Evolutionary conservation across 2,329 filamentous ascomycete genomes (phyloP).

Genomic region (Sarocladiaceae sp.): DNA sequence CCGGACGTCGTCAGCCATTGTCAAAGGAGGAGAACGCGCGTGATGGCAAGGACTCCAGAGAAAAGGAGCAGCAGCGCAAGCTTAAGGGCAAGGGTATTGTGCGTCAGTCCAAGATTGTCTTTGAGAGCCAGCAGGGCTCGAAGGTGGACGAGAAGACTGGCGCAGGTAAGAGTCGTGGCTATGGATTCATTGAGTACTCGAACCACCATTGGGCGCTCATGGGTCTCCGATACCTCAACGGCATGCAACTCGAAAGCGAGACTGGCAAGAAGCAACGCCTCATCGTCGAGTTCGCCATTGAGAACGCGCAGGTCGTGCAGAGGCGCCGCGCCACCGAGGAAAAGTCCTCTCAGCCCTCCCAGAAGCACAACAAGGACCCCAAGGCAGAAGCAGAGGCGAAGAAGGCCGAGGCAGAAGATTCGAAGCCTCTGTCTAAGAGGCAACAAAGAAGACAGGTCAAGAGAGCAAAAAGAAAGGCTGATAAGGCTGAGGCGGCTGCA

Average conservation of each 20-base stretch:
- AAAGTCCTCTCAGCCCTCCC: constrained; percentile 23
- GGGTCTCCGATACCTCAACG: constrained; percentile 91
- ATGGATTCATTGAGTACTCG: constrained; percentile 96
- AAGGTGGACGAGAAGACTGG: constrained; percentile 76
- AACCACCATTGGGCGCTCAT: constrained; percentile 93
- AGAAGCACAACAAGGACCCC: constrained; percentile 8
- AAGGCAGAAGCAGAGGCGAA: constrained; percentile 17
- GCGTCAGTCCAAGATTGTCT: constrained; percentile 90
- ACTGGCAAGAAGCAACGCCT: constrained; percentile 80
- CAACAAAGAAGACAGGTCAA: constrained; percentile 28
- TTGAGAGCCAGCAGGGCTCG: constrained; percentile 78
- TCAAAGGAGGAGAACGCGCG: constrained; percentile 86
- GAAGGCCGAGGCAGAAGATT: constrained; percentile 19
- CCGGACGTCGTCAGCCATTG: constrained; percentile 68
- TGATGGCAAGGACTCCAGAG: constrained; percentile 73
- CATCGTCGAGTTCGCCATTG: constrained; percentile 96
- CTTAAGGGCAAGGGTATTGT: constrained; percentile 82
- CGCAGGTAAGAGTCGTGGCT: constrained; percentile 81
- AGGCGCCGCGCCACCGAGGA: constrained; percentile 49
- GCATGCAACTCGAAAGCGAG: constrained; percentile 55
- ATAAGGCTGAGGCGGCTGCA: constrained; percentile 13
- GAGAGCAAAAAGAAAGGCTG: constrained; percentile 24
- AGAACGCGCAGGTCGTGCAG: constrained; percentile 93
- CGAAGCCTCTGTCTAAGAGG: constrained; percentile 21
- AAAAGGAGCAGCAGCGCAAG: constrained; percentile 76